Conservation (phyloP, 2,329 filamentous ascomycete genomes). For the Claviceps pazoutovae region DNA sequence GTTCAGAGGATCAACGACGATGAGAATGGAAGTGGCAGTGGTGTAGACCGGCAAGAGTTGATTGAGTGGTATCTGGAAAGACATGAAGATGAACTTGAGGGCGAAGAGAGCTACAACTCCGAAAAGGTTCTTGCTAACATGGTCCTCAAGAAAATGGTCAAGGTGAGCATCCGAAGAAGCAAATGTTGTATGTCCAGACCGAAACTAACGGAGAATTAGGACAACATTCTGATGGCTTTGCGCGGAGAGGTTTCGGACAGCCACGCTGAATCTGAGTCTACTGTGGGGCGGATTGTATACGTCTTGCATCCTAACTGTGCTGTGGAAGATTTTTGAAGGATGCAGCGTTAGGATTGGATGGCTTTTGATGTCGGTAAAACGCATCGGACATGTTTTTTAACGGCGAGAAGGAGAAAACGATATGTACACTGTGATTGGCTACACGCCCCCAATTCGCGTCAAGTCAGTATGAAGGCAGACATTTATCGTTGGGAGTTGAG, state of each 20-base stretch:
- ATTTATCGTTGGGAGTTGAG: background rate
- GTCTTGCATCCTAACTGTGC: constrained; percentile 91
- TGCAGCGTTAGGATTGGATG: background rate
- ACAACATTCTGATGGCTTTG: constrained; percentile 78
- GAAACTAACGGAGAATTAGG: constrained; percentile 36
- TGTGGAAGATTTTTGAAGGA: constrained; percentile 45
- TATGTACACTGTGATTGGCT: background rate
- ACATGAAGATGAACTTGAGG: constrained; percentile 69
- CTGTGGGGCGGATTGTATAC: constrained; percentile 46
- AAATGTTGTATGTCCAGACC: background rate
- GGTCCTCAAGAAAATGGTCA: constrained; percentile 91
- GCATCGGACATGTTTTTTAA: background rate
- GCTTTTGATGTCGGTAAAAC: background rate
- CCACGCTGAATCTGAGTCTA: constrained; percentile 29
- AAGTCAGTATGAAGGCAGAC: too few species aligned
- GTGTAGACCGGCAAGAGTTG: constrained; percentile 70
- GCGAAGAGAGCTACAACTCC: constrained; percentile 64
- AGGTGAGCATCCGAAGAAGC: constrained; percentile 41
- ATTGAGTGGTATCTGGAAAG: constrained; percentile 86
- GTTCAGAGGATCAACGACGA: constrained; percentile 75
- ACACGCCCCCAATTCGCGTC: background rate
- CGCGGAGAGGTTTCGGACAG: constrained; percentile 45
- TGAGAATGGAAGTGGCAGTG: constrained; percentile 61
- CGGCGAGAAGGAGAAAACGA: background rate
- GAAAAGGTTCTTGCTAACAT: constrained; percentile 64